A percentile compares a stretch with the other conserved stretches of the same genome.
Evolutionary conservation across 148 eudicot species (phyloP).

Genomic region (Agrostemma githago): DNA sequence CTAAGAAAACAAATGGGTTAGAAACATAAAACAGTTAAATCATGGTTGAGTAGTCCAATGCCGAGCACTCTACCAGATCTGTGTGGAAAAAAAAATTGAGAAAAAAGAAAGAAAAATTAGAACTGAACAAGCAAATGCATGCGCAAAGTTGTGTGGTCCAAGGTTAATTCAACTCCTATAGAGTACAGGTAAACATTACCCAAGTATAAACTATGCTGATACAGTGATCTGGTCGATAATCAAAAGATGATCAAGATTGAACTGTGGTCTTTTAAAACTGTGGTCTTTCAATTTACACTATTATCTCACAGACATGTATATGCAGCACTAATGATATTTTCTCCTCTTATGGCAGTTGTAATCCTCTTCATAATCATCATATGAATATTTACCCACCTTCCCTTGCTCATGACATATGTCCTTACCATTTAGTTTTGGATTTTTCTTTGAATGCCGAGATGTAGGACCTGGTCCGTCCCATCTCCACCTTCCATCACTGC

Average conservation of each 20-base stretch:
- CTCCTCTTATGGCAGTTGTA: slow-evolving; percentile 39
- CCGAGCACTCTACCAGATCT: slow-evolving; percentile 41
- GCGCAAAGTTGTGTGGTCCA: slow-evolving; percentile 27
- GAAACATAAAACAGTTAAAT: slow-evolving; percentile 28
- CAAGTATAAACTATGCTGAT: slow-evolving; percentile 19
- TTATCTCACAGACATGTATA: slow-evolving; percentile 38
- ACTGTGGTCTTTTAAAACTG: slow-evolving; percentile 19
- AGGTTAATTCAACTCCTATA: slow-evolving; percentile 17
- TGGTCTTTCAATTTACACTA: slow-evolving; percentile 33
- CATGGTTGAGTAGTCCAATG: slow-evolving; percentile 36
- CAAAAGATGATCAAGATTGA: slow-evolving; percentile 20
- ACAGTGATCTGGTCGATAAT: slow-evolving; percentile 22
- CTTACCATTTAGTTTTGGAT: slow-evolving; percentile 21
- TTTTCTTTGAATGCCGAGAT: slow-evolving; percentile 28
- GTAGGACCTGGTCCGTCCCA: slow-evolving; percentile 27
- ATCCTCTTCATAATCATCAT: slow-evolving; percentile 36
- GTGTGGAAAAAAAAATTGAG: slow-evolving; percentile 39
- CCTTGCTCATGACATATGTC: slow-evolving; percentile 28
- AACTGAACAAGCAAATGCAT: slow-evolving; percentile 23
- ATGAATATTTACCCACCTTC: slow-evolving; percentile 30
- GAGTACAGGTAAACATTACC: slow-evolving; percentile 26
- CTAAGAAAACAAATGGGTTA: slow-evolving; percentile 46
- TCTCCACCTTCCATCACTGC: slow-evolving; percentile 24
- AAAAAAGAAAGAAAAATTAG: slow-evolving; percentile 22
- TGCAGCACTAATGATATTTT: slow-evolving; percentile 37